A percentile compares a stretch with the other conserved stretches of the same genome.
phyloP scores from a whole-genome alignment of 2,329 filamentous ascomycete species.

The Xylariaceae sp. region DNA sequence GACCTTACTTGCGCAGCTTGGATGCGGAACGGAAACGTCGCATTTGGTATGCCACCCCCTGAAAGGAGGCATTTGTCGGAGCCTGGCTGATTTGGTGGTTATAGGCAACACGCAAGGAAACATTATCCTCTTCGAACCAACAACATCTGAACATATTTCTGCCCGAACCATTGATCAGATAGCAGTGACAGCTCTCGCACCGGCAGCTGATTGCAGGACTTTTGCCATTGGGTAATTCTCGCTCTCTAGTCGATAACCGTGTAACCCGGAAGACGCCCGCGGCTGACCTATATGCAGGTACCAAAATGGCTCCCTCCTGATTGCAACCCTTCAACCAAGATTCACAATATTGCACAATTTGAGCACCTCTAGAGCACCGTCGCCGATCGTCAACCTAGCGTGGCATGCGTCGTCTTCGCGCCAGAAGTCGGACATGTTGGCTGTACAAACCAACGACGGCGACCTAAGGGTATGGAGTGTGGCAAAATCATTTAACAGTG shows the following conservation, averaged over 20 bases:
- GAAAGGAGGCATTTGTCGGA: conserved; percentile 16
- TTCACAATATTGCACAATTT: conserved; percentile 95
- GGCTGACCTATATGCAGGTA: conserved; percentile 60
- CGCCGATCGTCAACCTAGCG: conserved; percentile 80
- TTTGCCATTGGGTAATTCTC: conserved; percentile 84
- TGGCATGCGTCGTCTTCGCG: conserved; percentile 97
- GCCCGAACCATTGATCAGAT: conserved; percentile 89
- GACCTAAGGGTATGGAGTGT: conserved; percentile 97
- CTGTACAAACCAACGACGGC: conserved; percentile 87
- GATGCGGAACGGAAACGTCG: conserved; percentile 97
- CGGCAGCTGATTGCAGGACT: conserved; percentile 85
- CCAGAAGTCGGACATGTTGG: conserved; percentile 97
- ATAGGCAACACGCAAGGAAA: conserved; percentile 89
- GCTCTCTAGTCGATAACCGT: conserved; percentile 5
- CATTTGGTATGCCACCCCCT: conserved; percentile 72
- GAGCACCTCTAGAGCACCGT: conserved; percentile 80
- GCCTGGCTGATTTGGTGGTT: conserved; percentile 23
- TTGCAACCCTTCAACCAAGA: conserved; percentile 84
- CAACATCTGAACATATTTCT: conserved; percentile 89
- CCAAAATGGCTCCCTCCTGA: conserved; percentile 89
- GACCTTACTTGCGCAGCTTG: conserved; percentile 82
- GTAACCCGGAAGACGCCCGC: conserved; percentile 19
- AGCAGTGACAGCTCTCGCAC: conserved; percentile 90
- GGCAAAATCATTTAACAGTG: conserved; percentile 72
- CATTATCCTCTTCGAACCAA: conserved; percentile 91